Base-by-base conservation (phyloP, 305 asterid genomes). In the Lippia alba region DNA sequence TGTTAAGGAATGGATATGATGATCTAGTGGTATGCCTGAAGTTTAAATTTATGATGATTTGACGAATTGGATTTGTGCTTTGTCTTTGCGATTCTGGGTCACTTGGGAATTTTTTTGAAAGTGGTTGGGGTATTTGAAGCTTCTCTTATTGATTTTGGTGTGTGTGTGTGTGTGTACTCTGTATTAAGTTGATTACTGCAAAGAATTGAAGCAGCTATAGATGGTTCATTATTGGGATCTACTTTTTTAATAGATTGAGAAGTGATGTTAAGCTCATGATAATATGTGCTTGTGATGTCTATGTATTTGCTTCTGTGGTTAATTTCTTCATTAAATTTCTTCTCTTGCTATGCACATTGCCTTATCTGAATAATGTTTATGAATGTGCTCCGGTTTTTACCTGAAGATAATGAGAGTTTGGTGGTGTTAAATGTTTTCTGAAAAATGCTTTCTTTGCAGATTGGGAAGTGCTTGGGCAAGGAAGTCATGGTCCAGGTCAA, bases 401-500 rank as follows among this genome's bases (percentile, higher is more conserved):
- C 50, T 14, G 68, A 66, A 71, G 40, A 51, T 48, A 18, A 65
- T 44, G 55, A 16, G 41, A 48, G 53, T 57, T 66, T 10, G 20
- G 54, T 10, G 9, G 59, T 65, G 41, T 15, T 15, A 17, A 12
- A 14, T 60, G 12, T 64, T 19, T 55, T 46, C 20, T 48, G 78
- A 30, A 30, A 8, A 14, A 17, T 66, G 1, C 9, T 55, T 64
- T 67, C 57, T 4, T 40, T 40, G 48, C 50, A 71, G 81, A 57
- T 71, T 64, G 72, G 63, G 56, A 19, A 20, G 74, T 14, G 66
- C 78, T 44, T 20, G 40, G 68, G 63, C 60, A 56, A 59, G 65
- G 82, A 66, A 75, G 77, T 40, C 74, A 87, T 82, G 91, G 39
- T 70, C 75, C 80, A 71, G 62, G 76, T 79, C 60, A 79, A 84